Evolutionary conservation across 2,329 filamentous ascomycete species (phyloP).

Genomic region (Venturia nashicola): DNA sequence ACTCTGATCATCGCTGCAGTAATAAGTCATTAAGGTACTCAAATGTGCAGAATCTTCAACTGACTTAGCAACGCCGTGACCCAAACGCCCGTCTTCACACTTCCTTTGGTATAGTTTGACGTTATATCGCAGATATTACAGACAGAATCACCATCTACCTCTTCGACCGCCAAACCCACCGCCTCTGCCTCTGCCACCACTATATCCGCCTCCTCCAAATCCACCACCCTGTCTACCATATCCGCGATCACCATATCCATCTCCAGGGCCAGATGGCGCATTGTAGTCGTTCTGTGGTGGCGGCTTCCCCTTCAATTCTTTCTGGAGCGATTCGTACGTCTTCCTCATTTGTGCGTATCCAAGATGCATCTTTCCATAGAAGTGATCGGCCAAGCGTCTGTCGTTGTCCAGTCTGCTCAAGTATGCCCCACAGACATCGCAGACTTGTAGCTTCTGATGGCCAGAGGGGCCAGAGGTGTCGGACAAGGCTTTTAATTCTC

Average conservation of each 20-base stretch:
- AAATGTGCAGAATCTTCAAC: neutral
- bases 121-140: neutral
- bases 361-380: conserved; percentile 98
- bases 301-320: conserved; percentile 68
- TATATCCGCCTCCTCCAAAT: conserved; percentile 4
- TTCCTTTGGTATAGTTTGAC: neutral
- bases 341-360: conserved; percentile 98
- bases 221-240: conserved; percentile 5
- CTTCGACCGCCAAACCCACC: neutral
- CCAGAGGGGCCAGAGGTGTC: conserved; percentile 89
- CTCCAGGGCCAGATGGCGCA: conserved; percentile 23
- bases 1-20: neutral
- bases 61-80: neutral
- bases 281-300: conserved; percentile 35
- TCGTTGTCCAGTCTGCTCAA: conserved; percentile 89
- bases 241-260: conserved; percentile 17
- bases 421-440: conserved; percentile 96
- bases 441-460: conserved; percentile 96
- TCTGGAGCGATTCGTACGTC: conserved; percentile 74
- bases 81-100: neutral
- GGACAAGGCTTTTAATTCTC: conserved; percentile 77
- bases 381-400: conserved; percentile 84
- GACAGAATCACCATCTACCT: neutral
- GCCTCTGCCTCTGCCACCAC: conserved; percentile 6
- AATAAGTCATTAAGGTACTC: neutral